Conservation (phyloP, 495 filamentous ascomycete species). For the Cercophora sp. region DNA sequence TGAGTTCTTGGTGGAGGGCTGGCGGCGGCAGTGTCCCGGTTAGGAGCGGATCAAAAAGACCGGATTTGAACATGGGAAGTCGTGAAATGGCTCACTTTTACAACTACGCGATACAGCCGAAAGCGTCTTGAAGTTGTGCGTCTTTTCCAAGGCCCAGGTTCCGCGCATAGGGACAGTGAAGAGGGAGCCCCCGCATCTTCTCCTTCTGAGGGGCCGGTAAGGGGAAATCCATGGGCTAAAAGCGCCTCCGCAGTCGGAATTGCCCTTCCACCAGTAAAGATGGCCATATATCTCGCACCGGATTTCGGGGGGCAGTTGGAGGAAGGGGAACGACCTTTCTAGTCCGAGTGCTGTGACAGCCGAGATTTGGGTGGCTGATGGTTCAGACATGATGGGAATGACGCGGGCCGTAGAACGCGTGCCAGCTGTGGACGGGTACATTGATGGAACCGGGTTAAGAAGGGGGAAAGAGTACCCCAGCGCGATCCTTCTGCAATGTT, state of each 20-base stretch:
- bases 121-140: neutral
- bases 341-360: no score
- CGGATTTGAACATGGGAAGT: neutral
- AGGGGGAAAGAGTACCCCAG: no score
- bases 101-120: neutral
- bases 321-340: no score
- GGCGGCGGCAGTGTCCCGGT: neutral
- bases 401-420: no score
- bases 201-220: no score
- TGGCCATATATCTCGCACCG: neutral
- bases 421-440: no score
- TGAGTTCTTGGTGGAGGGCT: neutral
- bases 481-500: no score
- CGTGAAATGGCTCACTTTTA: neutral
- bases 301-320: neutral
- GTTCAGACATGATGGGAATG: no score
- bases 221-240: neutral
- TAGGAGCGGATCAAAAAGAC: no score
- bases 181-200: no score
- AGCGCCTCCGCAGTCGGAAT: neutral
- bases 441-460: no score
- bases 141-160: neutral
- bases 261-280: neutral
- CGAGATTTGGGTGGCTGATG: no score
- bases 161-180: neutral